Conservation (phyloP, 495 filamentous ascomycete species). For the Aspergillus panamensis region DNA sequence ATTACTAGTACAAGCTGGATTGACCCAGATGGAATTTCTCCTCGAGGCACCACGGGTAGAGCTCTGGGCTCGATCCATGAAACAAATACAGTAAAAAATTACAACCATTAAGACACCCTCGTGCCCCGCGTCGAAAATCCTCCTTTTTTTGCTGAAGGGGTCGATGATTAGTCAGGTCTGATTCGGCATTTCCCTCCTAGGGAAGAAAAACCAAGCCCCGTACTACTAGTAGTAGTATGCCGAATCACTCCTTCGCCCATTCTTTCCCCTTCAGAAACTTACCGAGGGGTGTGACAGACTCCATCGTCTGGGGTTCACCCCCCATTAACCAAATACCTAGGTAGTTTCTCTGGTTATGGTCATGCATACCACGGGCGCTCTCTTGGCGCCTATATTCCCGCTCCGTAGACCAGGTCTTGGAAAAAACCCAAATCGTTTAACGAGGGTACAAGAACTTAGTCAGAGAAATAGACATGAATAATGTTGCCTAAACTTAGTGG, state of each 20-base stretch:
- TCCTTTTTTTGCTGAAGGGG: neutral
- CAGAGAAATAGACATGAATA: neutral
- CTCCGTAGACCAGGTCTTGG: conserved; percentile 1
- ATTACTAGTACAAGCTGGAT: neutral
- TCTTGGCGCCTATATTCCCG: neutral
- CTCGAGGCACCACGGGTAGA: neutral
- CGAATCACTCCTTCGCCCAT: neutral
- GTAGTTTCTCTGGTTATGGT: neutral
- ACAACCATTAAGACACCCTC: conserved; percentile 4
- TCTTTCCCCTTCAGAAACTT: neutral
- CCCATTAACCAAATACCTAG: neutral
- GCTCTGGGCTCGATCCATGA: no score
- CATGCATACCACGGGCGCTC: neutral
- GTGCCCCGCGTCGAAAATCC: conserved; percentile 8
- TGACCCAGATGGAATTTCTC: neutral
- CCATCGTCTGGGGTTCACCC: neutral
- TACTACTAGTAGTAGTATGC: no score
- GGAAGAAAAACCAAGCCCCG: neutral
- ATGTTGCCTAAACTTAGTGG: neutral
- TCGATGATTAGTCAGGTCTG: neutral
- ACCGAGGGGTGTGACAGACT: neutral
- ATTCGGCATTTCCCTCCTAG: neutral
- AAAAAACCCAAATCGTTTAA: neutral
- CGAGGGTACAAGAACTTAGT: neutral
- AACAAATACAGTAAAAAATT: conserved; percentile 7